A percentile compares a stretch with the other conserved stretches of the same genome.
Conservation (phyloP, 129 eudicot genomes). For the Flaveria robusta region DNA sequence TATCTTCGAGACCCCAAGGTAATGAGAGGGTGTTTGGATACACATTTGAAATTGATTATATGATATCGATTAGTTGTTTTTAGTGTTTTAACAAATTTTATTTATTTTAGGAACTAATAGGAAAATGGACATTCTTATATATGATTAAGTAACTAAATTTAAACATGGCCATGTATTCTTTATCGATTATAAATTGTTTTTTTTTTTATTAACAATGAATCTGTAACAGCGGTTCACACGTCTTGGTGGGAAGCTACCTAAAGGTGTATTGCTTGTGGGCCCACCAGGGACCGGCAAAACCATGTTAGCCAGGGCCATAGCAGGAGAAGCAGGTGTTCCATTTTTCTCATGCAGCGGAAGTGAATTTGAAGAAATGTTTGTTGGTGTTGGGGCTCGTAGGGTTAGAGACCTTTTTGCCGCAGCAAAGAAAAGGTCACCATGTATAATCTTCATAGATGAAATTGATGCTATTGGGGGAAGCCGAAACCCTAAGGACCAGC, state of each 20-base stretch:
- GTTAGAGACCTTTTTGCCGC: conserved; percentile 96
- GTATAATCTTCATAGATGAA: conserved; percentile 91
- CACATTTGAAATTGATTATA: too few species aligned
- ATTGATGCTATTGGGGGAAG: conserved; percentile 98
- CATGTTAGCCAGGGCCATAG: conserved; percentile 95
- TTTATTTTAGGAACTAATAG: not conserved
- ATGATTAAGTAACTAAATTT: not conserved
- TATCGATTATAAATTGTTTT: not conserved
- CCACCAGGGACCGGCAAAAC: conserved; percentile 99
- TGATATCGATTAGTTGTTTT: not conserved
- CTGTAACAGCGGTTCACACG: conserved; percentile 79
- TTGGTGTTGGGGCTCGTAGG: conserved; percentile 96
- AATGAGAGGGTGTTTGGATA: not conserved
- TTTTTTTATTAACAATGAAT: not conserved
- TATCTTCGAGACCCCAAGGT: conserved; percentile 99
- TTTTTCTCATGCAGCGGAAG: conserved; percentile 95
- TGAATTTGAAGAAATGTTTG: conserved; percentile 99
- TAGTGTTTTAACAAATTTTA: not conserved
- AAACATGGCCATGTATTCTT: not conserved
- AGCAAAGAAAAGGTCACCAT: conserved; percentile 93
- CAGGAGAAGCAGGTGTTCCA: conserved; percentile 98
- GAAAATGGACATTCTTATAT: not conserved
- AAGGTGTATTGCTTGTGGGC: conserved; percentile 94
- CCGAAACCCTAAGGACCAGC: conserved; percentile 96
- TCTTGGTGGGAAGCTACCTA: conserved; percentile 97